Percentiles rank a stretch among this genome's conserved stretches.
These are phyloP conservation scores for Citrus medica DNA, from an alignment of 345 rosid genomes.

Conservation along the genomic window DNA sequence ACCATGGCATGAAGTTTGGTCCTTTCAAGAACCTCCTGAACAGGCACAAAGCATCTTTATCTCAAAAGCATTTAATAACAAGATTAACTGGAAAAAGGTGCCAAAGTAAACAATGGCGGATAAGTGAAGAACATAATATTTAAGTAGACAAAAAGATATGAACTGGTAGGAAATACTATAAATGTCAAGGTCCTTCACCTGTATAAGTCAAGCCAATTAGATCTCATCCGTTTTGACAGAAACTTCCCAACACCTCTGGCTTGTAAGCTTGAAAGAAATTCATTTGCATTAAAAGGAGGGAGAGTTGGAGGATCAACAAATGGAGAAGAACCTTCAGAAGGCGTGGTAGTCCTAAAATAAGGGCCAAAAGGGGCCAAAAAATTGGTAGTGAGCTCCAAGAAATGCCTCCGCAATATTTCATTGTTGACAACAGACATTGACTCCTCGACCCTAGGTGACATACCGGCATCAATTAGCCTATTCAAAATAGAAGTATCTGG, in stretches of 20 bases:
- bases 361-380: constrained; percentile 98
- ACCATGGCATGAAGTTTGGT: constrained; percentile 95
- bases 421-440: constrained; percentile 98
- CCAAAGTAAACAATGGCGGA: not conserved
- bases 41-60: constrained; percentile 14
- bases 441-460: constrained; percentile 95
- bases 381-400: constrained; percentile 95
- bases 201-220: constrained; percentile 94
- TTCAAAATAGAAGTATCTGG: constrained; percentile 95
- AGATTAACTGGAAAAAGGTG: not conserved
- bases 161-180: not conserved
- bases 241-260: constrained; percentile 95
- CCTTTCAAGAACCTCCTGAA: constrained; percentile 88
- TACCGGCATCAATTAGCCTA: constrained; percentile 91
- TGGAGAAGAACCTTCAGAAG: constrained; percentile 89
- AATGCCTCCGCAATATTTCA: constrained; percentile 91
- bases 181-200: constrained; percentile 41
- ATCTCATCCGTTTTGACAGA: constrained; percentile 86
- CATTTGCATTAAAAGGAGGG: constrained; percentile 58
- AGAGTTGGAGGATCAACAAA: constrained; percentile 86
- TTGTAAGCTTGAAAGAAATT: constrained; percentile 70
- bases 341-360: constrained; percentile 66
- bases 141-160: not conserved
- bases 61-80: constrained; percentile 13
- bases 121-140: constrained; percentile 1